Percentiles rank a stretch among this genome's conserved stretches.
phyloP scores from a whole-genome alignment of 495 filamentous ascomycete genomes.

The Annulohypoxylon nitens region DNA sequence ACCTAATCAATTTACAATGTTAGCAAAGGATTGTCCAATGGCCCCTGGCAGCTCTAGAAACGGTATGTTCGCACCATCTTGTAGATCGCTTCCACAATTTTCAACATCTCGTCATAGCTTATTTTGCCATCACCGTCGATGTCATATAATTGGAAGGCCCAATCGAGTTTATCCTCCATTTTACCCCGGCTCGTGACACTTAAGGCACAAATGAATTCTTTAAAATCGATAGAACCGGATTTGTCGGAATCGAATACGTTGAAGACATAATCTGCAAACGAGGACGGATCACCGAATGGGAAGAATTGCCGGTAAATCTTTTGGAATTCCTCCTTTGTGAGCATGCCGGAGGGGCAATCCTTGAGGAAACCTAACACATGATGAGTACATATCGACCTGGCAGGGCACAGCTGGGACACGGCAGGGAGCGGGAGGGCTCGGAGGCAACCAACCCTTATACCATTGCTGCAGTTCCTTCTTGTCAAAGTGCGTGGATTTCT shows the following conservation, averaged over 20 bases:
- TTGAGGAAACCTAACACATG: slow-evolving; percentile 85
- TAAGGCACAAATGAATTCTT: slow-evolving; percentile 98
- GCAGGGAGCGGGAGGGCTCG: not conserved
- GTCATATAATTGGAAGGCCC: slow-evolving; percentile 99
- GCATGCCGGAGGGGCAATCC: slow-evolving; percentile 95
- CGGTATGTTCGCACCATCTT: slow-evolving; percentile 82
- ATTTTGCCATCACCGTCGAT: slow-evolving; percentile 99
- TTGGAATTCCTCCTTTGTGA: slow-evolving; percentile 98
- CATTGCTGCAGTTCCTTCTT: slow-evolving; percentile 99
- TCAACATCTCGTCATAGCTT: slow-evolving; percentile 98
- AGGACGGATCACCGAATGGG: slow-evolving; percentile 95
- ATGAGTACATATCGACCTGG: slow-evolving; percentile 20
- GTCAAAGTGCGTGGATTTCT: slow-evolving; percentile 97
- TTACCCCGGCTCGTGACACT: slow-evolving; percentile 97
- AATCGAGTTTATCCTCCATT: slow-evolving; percentile 99
- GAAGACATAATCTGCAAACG: slow-evolving; percentile 98
- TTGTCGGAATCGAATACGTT: slow-evolving; percentile 99
- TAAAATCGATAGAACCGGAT: slow-evolving; percentile 98
- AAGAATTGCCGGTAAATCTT: slow-evolving; percentile 99
- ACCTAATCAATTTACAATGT: slow-evolving; percentile 69
- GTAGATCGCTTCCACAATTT: slow-evolving; percentile 98
- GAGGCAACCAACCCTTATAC: slow-evolving; percentile 85
- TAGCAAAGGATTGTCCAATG: slow-evolving; percentile 25
- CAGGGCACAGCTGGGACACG: slow-evolving; percentile 8
- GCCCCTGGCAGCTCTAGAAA: not conserved